Percentiles rank a stretch among this genome's conserved stretches.
Conservation (phyloP, 257 asterid species). For the Petunia axillaris region DNA sequence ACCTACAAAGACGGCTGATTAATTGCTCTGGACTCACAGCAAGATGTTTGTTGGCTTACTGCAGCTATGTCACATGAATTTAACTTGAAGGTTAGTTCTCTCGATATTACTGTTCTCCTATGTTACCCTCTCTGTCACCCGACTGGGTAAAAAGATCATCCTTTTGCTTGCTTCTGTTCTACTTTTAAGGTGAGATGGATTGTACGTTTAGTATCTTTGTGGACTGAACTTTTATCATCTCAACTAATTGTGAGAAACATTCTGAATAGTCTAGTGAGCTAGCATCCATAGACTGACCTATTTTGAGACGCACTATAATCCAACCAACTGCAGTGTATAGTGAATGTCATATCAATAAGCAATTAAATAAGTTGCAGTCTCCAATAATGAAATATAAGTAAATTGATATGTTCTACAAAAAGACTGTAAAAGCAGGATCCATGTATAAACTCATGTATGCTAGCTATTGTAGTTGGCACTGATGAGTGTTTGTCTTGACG, state of each 20-base stretch:
- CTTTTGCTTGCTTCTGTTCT: not conserved
- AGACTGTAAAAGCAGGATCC: not conserved
- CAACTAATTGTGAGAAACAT: not conserved
- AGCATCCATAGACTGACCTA: not conserved
- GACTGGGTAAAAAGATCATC: not conserved
- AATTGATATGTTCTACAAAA: too few relatives aligned
- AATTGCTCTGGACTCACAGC: too few relatives aligned
- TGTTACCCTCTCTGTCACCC: not conserved
- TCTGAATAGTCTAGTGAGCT: not conserved
- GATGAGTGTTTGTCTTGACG: not conserved
- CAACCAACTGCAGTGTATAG: not conserved
- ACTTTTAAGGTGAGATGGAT: not conserved
- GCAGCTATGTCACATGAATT: not conserved
- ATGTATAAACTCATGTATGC: not conserved
- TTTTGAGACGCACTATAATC: too few relatives aligned
- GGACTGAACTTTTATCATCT: not conserved
- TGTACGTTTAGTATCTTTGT: not conserved
- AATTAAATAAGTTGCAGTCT: not conserved
- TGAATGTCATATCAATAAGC: not conserved
- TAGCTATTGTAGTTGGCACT: not conserved
- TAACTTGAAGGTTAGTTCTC: constrained; percentile 8
- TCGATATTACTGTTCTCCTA: not conserved
- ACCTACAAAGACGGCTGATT: constrained; percentile 9
- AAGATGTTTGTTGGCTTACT: not conserved
- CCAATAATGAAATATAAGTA: not conserved